Percentiles rank a stretch among this genome's conserved stretches.
Conservation (phyloP, 768 basidiomycete genomes). For the Phanerodontia chrysosporium region DNA sequence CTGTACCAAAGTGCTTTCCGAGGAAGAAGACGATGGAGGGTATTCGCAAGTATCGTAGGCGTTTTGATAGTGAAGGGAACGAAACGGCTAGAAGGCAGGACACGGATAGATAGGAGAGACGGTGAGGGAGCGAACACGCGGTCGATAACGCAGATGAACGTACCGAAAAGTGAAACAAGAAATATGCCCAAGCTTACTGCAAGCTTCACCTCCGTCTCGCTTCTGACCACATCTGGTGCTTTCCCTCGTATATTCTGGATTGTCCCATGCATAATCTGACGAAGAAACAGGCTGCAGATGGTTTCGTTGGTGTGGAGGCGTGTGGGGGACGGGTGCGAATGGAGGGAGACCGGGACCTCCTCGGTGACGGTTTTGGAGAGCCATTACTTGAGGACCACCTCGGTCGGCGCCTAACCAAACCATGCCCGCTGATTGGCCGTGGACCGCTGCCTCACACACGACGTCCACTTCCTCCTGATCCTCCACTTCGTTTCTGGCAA, state of each 20-base stretch:
- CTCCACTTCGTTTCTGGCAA: neutral
- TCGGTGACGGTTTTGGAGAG: neutral
- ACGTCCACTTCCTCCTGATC: neutral
- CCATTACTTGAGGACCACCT: neutral
- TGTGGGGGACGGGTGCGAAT: neutral
- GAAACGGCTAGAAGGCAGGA: conserved; percentile 50
- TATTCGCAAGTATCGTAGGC: conserved; percentile 48
- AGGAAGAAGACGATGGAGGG: conserved; percentile 73
- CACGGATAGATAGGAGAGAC: neutral
- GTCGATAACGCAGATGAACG: conserved; percentile 15
- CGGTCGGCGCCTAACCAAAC: neutral
- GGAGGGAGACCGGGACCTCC: neutral
- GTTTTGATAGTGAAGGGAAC: conserved; percentile 64
- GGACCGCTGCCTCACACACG: neutral
- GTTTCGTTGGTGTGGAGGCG: neutral
- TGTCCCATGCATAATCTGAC: neutral
- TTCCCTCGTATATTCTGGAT: neutral
- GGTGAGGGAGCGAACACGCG: neutral
- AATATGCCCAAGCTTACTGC: conserved; percentile 51
- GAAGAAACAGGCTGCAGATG: neutral
- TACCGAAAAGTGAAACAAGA: conserved; percentile 61
- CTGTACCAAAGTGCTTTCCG: conserved; percentile 87
- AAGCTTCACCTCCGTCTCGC: conserved; percentile 5
- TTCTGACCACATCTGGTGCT: neutral
- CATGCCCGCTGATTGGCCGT: neutral